Conservation (phyloP, 768 basidiomycete species). For the Boletus speciosus region DNA sequence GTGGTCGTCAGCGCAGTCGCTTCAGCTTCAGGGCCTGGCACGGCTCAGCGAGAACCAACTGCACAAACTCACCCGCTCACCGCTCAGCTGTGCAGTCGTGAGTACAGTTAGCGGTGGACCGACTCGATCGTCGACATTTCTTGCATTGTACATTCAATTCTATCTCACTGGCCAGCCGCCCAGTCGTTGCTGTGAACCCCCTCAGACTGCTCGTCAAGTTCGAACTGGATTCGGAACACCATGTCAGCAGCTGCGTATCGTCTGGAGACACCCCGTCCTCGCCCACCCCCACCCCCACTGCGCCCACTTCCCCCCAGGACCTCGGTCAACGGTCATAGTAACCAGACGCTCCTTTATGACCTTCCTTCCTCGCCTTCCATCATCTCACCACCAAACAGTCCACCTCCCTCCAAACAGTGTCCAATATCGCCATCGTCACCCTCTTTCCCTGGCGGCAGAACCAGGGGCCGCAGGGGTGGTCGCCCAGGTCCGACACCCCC, state of each 20-base stretch:
- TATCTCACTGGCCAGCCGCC: constrained; percentile 16
- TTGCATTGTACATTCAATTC: constrained; percentile 19
- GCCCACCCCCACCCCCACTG: constrained; percentile 56
- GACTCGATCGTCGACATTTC: constrained; percentile 10
- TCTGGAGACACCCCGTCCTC: constrained; percentile 60
- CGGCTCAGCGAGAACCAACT: constrained; percentile 27
- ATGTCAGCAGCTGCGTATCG: constrained; percentile 66
- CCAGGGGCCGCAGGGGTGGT: constrained; percentile 46
- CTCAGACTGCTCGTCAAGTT: constrained; percentile 15
- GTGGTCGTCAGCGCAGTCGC: constrained; percentile 31
- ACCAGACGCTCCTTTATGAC: constrained; percentile 72
- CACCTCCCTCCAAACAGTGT: constrained; percentile 37
- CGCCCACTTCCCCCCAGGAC: constrained; percentile 47
- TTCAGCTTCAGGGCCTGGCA: constrained; percentile 14
- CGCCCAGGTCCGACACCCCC: constrained; percentile 50
- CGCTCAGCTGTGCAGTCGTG: constrained; percentile 8
- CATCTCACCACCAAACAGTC: constrained; percentile 54
- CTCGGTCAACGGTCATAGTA: constrained; percentile 43
- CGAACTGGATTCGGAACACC: constrained; percentile 35
- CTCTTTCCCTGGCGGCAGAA: constrained; percentile 45
- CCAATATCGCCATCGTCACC: constrained; percentile 58
- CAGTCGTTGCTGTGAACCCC: background rate
- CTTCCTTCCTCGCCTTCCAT: constrained; percentile 58
- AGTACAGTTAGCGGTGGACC: background rate
- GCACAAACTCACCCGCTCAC: constrained; percentile 9